Percentiles rank a stretch among this genome's conserved stretches.
These are phyloP conservation scores for Achaetomium macrosporum DNA, from an alignment of 2,329 filamentous ascomycete genomes.

Conservation along the genomic window DNA sequence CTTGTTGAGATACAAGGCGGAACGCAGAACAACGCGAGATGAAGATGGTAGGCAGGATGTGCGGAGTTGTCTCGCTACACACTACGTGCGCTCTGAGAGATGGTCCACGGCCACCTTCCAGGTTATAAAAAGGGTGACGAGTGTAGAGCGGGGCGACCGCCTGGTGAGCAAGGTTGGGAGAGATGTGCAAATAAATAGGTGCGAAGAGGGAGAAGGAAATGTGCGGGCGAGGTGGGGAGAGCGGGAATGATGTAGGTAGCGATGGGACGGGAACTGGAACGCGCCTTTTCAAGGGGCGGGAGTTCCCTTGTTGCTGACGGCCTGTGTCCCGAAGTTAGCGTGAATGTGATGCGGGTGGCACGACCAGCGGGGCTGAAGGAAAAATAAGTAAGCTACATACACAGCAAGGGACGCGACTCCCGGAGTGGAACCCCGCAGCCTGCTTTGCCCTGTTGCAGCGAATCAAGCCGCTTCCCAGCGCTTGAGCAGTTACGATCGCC, in stretches of 20 bases:
- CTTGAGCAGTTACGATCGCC: constrained; percentile 13
- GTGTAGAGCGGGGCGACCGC: not conserved
- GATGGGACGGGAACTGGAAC: constrained; percentile 21
- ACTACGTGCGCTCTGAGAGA: not conserved
- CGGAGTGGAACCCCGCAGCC: constrained; percentile 4
- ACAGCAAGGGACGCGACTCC: not conserved
- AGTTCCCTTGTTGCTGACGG: constrained; percentile 26
- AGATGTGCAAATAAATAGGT: constrained; percentile 15
- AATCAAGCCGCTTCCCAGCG: constrained; percentile 12
- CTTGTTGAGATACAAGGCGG: too few species aligned
- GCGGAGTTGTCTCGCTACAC: too few species aligned
- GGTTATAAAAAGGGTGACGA: not conserved
- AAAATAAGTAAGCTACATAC: constrained; percentile 3
- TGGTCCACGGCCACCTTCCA: not conserved
- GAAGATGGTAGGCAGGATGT: too few species aligned
- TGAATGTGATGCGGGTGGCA: constrained; percentile 17
- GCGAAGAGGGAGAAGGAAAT: constrained; percentile 1
- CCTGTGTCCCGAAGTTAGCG: constrained; percentile 25
- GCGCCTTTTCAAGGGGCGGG: constrained; percentile 24
- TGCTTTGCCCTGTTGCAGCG: constrained; percentile 4
- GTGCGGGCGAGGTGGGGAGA: constrained; percentile 11
- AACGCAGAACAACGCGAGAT: too few species aligned
- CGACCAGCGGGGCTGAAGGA: constrained; percentile 18
- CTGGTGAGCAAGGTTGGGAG: constrained; percentile 5
- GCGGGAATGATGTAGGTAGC: constrained; percentile 22